phyloP scores from a whole-genome alignment of 306 rosid genomes.

The Cajanus cajan region DNA sequence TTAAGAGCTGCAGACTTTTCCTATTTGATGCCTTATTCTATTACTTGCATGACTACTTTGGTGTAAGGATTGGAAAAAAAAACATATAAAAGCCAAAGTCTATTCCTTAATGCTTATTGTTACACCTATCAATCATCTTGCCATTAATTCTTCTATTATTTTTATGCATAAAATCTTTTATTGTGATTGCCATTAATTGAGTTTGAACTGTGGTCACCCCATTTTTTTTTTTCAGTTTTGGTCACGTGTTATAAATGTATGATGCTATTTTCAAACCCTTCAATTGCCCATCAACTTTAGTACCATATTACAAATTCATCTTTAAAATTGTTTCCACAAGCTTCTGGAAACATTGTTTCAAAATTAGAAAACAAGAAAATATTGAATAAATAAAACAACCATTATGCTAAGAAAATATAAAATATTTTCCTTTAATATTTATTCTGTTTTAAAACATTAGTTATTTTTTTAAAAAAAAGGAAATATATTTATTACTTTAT shows the following conservation, averaged over 20 bases:
- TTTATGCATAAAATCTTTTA: not conserved
- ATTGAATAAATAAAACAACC: not conserved
- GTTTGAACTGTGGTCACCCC: not conserved
- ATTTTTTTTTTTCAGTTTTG: not conserved
- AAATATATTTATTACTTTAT: no score
- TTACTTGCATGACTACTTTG: not conserved
- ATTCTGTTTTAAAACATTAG: not conserved
- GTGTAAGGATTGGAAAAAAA: not conserved
- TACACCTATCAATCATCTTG: not conserved
- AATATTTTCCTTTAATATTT: not conserved
- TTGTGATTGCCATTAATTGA: not conserved
- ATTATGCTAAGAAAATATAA: not conserved
- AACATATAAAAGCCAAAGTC: not conserved
- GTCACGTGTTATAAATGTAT: not conserved
- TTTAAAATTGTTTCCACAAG: not conserved
- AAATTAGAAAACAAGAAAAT: not conserved
- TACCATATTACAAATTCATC: not conserved
- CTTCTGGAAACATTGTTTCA: not conserved
- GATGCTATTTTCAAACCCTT: not conserved
- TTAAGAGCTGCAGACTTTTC: slow-evolving; percentile 22
- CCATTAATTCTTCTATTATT: not conserved
- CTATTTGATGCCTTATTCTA: not conserved
- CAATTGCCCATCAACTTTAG: not conserved
- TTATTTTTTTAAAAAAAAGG: not conserved
- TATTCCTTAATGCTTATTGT: not conserved